Evolutionary conservation across 306 rosid species (phyloP).

Genomic region (Geum urbanum): DNA sequence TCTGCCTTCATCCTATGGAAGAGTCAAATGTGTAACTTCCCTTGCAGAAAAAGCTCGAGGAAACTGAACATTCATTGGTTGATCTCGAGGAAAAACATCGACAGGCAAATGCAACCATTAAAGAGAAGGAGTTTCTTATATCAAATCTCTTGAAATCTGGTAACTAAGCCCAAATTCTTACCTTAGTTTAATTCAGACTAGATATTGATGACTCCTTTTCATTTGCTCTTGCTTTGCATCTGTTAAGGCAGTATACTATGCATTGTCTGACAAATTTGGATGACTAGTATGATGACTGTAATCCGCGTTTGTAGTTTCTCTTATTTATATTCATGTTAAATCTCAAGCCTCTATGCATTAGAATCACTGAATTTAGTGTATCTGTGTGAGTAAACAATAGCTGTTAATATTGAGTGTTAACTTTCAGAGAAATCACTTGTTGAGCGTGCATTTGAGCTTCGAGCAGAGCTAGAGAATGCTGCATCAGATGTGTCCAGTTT

Average conservation of each 20-base stretch:
- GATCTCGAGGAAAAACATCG: constrained; percentile 93
- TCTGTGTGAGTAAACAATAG: not conserved
- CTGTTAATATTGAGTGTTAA: not conserved
- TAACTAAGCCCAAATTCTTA: constrained; percentile 26
- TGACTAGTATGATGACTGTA: not conserved
- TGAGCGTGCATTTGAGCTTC: constrained; percentile 80
- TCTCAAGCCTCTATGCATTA: not conserved
- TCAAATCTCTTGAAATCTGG: constrained; percentile 88
- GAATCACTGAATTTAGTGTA: not conserved
- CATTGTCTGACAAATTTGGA: not conserved
- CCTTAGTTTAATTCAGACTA: not conserved
- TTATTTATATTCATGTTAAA: not conserved
- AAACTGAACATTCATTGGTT: constrained; percentile 67
- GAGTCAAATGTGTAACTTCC: constrained; percentile 19
- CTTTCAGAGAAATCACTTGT: constrained; percentile 78
- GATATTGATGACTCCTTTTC: not conserved
- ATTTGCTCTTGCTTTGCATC: not conserved
- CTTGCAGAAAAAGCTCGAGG: constrained; percentile 75
- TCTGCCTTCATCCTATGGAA: constrained; percentile 22
- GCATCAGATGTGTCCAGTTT: constrained; percentile 88
- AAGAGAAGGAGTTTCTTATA: constrained; percentile 91
- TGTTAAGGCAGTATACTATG: not conserved
- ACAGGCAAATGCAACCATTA: constrained; percentile 90
- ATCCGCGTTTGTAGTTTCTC: not conserved
- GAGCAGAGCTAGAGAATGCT: constrained; percentile 91